Base-by-base conservation (phyloP, 495 filamentous ascomycete species). In the Copromyces sp. region DNA sequence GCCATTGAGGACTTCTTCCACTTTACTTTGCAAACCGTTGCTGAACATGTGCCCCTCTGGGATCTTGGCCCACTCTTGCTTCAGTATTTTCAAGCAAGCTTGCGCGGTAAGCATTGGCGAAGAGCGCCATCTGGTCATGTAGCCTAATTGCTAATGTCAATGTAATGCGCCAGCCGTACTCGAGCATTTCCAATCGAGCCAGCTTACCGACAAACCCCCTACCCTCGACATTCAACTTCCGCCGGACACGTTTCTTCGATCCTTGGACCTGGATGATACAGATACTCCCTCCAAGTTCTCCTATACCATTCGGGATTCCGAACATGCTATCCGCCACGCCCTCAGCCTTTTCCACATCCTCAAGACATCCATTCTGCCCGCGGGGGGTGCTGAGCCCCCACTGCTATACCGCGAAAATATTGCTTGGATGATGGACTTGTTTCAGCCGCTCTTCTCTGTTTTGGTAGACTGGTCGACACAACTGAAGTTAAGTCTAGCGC, bases 1-100 rank as follows among this genome's bases (percentile, higher is more conserved):
- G 84, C 83, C n/a, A 83, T 90, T 42, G 81, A 87, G 72, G 79
- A 76, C 4, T 83, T 90, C 45, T 87, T 88, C 71, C 73, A 76
- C 71, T 82, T 85, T 65, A 74, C 85, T 0, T 77, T 87, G 72
- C 72, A 80, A 39, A 74, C 82, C 69, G 78, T 80, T 68, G 78
- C 77, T 41, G 75, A 80, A 71, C 79, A 79, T 40, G 78, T 80
- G 39, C 72, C 59, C 40, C 70, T 89, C 37, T 87, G 84, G 87
- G 74, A 83, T 69, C 70, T 87, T 70, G 82, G 82, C n/a, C 76
- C 79, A 12, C 73, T 70, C 17, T 77, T 87, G 71, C 76, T 85
- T 71, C 71, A 73, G 39, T 86, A 86, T 73, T 78, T 87, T n/a
- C 78, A 80, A 69, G 72, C 77, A 71, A 82, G 75, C 69, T 76